These are phyloP conservation scores for Talaromyces borbonicus DNA, from an alignment of 495 filamentous ascomycete genomes.

Conservation along the genomic window DNA sequence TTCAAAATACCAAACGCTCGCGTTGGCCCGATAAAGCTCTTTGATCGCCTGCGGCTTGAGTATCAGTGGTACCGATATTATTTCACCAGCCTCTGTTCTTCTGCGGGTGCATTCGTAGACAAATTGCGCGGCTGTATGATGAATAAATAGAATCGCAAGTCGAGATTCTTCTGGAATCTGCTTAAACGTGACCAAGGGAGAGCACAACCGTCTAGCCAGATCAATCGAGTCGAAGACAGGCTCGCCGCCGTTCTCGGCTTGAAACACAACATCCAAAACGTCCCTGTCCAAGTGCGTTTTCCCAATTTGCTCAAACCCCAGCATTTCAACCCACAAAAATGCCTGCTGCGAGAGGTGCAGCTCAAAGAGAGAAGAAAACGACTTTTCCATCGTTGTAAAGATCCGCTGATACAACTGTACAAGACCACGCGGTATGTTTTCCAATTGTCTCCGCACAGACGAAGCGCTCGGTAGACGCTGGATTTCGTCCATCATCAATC, in stretches of 20 bases:
- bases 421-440: slow-evolving; percentile 13
- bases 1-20: not conserved
- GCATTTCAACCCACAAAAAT: slow-evolving; percentile 17
- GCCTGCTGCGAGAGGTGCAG: slow-evolving; percentile 16
- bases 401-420: slow-evolving; percentile 16
- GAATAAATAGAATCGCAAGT: slow-evolving; percentile 14
- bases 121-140: slow-evolving; percentile 18
- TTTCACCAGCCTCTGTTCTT: slow-evolving; percentile 4
- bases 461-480: slow-evolving; percentile 14
- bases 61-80: not conserved
- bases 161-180: not conserved
- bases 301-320: slow-evolving; percentile 12
- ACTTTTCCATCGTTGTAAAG: slow-evolving; percentile 14
- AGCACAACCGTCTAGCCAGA: slow-evolving; percentile 5
- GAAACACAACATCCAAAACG: slow-evolving; percentile 14
- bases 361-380: slow-evolving; percentile 13
- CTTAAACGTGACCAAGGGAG: slow-evolving; percentile 2
- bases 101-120: slow-evolving; percentile 8
- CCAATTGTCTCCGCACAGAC: slow-evolving; percentile 14
- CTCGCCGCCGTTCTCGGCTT: slow-evolving; percentile 15
- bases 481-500: slow-evolving; percentile 21
- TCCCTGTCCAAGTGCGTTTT: slow-evolving; percentile 9
- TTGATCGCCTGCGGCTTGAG: not conserved
- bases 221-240: slow-evolving; percentile 12
- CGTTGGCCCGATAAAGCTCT: not conserved